Evolutionary conservation across 176 grass and related monocot genomes (phyloP), one percentile per base, ranked within the genome.

Genomic region (Chrysopogon serrulatus): DNA sequence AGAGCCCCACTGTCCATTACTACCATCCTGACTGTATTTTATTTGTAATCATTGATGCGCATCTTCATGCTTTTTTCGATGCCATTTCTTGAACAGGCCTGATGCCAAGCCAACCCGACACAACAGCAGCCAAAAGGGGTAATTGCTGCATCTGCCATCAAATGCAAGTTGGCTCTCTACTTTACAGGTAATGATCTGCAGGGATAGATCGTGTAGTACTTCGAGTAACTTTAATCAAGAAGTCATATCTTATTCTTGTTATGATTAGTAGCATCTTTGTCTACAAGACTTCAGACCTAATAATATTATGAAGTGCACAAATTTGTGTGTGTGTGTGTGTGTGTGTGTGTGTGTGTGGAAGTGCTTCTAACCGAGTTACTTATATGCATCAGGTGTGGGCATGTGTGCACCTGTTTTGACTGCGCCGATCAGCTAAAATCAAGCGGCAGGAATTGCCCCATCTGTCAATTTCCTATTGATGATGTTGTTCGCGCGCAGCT

Each of bases 351-450:
- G n/a, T n/a, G n/a, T n/a, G n/a, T n/a, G n/a, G n/a, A n/a, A n/a
- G n/a, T n/a, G n/a, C n/a, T n/a, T n/a, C n/a, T n/a, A n/a, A n/a
- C n/a, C n/a, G n/a, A n/a, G n/a, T n/a, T n/a, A n/a, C 49, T 76
- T 66, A 47, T 85, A n/a, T 60, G n/a, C 49, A 41, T 80, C 80
- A 98, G 95, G 87, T 98, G 95, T 70, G 95, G 95, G 16, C 95
- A 98, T 84, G 95, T 98, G 91, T 95, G 91, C 72, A 71, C 92
- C 54, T 98, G 95, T 72, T 95, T 91, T 18, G 86, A 98, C 26
- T 98, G 95, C 74, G 95, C 92, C 14, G 28, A 71, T 37, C 76
- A 91, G 68, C 78, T 98, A 82, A 90, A 90, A 84, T 86, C 66
- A 17, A 95, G 88, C 76, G 63, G 79, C 63, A 56, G 65, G 41